phyloP scores from a whole-genome alignment of 2,329 filamentous ascomycete species.

The Diaporthe sp. region DNA sequence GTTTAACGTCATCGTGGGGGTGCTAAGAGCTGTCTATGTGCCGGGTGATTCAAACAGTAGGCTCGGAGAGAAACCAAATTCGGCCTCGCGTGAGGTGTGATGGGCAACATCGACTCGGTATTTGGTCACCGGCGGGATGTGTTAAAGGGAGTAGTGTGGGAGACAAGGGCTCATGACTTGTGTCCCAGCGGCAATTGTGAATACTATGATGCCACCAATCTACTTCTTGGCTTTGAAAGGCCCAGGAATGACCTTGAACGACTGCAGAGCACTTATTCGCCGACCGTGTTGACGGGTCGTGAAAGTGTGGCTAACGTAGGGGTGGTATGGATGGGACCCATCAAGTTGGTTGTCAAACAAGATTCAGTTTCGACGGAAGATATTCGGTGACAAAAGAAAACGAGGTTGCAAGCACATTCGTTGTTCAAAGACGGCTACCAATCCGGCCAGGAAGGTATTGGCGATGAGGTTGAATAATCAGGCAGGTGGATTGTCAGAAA shows the following conservation, averaged over 20 bases:
- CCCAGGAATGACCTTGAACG: background rate
- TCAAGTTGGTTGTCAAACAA: background rate
- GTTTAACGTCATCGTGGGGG: slow-evolving; percentile 22
- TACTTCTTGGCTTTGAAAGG: background rate
- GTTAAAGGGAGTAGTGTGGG: background rate
- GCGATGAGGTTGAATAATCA: background rate
- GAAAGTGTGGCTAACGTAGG: background rate
- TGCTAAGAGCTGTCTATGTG: too few relatives aligned
- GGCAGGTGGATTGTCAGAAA: background rate
- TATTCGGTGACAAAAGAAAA: background rate
- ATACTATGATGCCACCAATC: background rate
- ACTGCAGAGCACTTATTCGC: background rate
- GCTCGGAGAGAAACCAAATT: background rate
- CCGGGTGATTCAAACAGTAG: background rate
- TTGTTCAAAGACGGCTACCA: background rate
- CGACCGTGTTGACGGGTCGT: background rate
- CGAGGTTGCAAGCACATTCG: background rate
- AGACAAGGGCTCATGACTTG: background rate
- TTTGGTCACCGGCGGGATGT: background rate
- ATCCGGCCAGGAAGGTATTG: background rate
- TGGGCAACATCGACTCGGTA: background rate
- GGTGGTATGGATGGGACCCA: background rate
- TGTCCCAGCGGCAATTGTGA: background rate
- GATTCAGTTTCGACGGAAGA: background rate
- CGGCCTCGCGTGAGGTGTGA: background rate